These are phyloP conservation scores for Xylaria intraflava DNA, from an alignment of 495 filamentous ascomycete genomes.

Conservation along the genomic window DNA sequence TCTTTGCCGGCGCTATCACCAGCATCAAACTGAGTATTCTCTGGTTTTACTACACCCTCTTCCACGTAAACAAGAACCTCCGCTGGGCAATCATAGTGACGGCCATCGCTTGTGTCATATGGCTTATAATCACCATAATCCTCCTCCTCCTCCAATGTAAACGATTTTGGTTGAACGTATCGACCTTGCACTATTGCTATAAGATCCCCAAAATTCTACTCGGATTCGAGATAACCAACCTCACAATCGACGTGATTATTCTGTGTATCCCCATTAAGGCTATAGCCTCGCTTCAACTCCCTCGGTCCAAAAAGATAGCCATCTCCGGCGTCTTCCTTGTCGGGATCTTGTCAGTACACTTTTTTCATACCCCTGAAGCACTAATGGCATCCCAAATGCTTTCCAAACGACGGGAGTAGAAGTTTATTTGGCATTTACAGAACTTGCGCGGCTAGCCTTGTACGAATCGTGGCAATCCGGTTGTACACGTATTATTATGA, in stretches of 20 bases:
- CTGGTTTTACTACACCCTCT: conserved; percentile 3
- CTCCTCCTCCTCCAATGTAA: conserved; percentile 1
- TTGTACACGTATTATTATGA: too few species aligned
- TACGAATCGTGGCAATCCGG: too few species aligned
- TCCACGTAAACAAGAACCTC: background rate
- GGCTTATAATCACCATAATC: background rate
- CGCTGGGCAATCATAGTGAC: background rate
- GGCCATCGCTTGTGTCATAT: background rate
- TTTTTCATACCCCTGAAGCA: too few species aligned
- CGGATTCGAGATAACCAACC: conserved; percentile 37
- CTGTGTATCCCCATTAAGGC: conserved; percentile 33
- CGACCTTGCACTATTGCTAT: background rate
- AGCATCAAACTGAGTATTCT: conserved; percentile 9
- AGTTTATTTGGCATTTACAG: too few species aligned
- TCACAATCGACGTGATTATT: conserved; percentile 36
- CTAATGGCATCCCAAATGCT: too few species aligned
- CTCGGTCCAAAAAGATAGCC: conserved; percentile 15
- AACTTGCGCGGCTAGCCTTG: too few species aligned
- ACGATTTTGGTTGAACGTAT: background rate
- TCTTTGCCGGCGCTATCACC: background rate
- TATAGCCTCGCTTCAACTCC: conserved; percentile 30
- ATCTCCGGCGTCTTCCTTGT: conserved; percentile 22
- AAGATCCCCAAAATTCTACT: conserved; percentile 17
- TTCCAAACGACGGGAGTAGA: too few species aligned
- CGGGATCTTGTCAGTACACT: conserved; percentile 30